phyloP scores from a whole-genome alignment of 179 eudicot genomes.

The Corrigiola litoralis region DNA sequence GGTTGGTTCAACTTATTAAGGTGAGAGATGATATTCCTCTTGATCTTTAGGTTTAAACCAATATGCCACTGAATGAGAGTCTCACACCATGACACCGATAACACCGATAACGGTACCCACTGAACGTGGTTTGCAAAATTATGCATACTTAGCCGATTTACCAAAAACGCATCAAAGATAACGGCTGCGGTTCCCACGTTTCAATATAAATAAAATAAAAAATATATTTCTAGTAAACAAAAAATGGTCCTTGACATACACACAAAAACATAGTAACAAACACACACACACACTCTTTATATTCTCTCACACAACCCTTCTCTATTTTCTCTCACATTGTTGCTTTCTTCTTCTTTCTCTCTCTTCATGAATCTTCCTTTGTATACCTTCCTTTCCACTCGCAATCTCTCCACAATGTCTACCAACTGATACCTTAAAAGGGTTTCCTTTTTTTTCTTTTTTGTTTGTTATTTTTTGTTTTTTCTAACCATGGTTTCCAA shows the following conservation, averaged over 20 bases:
- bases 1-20: no score
- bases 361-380: not conserved
- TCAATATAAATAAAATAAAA: no score
- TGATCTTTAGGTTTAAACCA: no score
- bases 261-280: not conserved
- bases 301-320: not conserved
- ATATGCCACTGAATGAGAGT: no score
- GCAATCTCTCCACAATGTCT: slow-evolving; percentile 13
- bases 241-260: no score
- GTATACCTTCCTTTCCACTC: not conserved
- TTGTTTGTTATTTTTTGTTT: not conserved
- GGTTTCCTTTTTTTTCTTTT: slow-evolving; percentile 9
- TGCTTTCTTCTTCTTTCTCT: not conserved
- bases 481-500: slow-evolving; percentile 20
- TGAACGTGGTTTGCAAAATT: no score
- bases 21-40: no score
- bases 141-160: no score
- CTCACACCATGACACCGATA: no score
- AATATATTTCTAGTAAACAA: no score
- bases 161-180: not conserved
- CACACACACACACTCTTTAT: not conserved
- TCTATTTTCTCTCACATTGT: not conserved
- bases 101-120: no score
- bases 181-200: no score
- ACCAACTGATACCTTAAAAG: slow-evolving; percentile 4